phyloP scores from a whole-genome alignment of 1,139 yeast genomes.

The Geotrichum bryndzae region DNA sequence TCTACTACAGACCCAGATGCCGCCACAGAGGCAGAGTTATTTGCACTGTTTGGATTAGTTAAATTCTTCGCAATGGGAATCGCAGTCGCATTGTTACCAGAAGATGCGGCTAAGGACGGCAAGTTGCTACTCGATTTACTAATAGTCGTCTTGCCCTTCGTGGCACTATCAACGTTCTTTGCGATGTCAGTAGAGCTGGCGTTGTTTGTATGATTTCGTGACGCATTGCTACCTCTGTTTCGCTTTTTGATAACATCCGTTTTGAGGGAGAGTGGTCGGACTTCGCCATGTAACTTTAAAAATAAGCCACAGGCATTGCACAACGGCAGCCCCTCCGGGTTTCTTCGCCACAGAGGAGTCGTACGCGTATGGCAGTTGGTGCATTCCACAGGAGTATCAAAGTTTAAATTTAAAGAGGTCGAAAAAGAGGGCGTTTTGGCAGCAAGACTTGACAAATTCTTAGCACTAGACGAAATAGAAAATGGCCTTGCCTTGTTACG shows the following conservation, averaged over 20 bases:
- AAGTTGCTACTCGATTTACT: not conserved
- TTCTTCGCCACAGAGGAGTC: slow-evolving; percentile 90
- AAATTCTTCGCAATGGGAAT: not conserved
- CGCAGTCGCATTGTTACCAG: not conserved
- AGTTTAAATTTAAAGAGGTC: slow-evolving; percentile 11
- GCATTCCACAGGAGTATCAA: slow-evolving; percentile 39
- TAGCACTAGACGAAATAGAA: not conserved
- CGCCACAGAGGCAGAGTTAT: slow-evolving; percentile 1
- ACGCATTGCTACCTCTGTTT: slow-evolving; percentile 23
- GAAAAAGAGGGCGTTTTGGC: slow-evolving; percentile 7
- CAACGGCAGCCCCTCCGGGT: slow-evolving; percentile 81
- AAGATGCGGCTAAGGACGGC: not conserved
- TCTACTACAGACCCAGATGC: slow-evolving; percentile 5
- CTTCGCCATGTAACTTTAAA: slow-evolving; percentile 82
- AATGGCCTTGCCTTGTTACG: not conserved
- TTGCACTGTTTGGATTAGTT: slow-evolving; percentile 1
- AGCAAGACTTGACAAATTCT: not conserved
- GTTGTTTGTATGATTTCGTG: not conserved
- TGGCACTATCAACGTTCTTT: not conserved
- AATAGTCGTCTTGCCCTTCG: not conserved
- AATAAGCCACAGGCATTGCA: slow-evolving; percentile 93
- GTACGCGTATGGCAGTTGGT: slow-evolving; percentile 85
- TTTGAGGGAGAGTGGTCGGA: slow-evolving; percentile 78
- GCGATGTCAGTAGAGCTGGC: not conserved
- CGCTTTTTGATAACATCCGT: slow-evolving; percentile 88